Percentiles rank a stretch among this genome's conserved stretches.
Evolutionary conservation across 2,329 filamentous ascomycete genomes (phyloP).

Genomic region (Aulographum hederae): DNA sequence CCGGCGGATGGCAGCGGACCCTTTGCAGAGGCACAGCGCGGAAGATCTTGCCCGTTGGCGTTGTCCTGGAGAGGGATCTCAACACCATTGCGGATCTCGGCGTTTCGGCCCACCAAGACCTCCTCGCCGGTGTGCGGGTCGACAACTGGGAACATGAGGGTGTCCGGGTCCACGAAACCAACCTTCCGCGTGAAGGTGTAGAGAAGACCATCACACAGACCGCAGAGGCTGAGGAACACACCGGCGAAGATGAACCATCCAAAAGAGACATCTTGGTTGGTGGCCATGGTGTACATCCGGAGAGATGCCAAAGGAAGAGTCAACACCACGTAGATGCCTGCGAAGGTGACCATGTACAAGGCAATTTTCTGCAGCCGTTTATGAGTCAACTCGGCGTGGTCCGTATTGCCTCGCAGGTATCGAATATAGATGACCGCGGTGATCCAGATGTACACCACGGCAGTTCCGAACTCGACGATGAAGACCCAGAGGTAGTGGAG

Average conservation of each 20-base stretch:
- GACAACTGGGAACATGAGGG: too few relatives aligned
- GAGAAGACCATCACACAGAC: conserved; percentile 1
- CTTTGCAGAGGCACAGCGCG: too few relatives aligned
- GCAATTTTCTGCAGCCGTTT: background rate
- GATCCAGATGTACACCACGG: conserved; percentile 24
- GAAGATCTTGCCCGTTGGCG: too few relatives aligned
- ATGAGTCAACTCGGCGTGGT: background rate
- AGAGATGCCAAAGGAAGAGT: conserved; percentile 46
- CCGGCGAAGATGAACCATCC: conserved; percentile 1
- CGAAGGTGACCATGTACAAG: conserved; percentile 49
- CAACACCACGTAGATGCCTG: conserved; percentile 46
- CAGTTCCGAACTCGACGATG: conserved; percentile 31
- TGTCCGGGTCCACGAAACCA: background rate
- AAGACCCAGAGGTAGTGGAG: conserved; percentile 37
- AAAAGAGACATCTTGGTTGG: background rate
- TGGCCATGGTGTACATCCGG: conserved; percentile 22
- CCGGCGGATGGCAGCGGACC: too few relatives aligned
- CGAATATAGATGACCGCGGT: conserved; percentile 7
- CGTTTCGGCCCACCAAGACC: too few relatives aligned
- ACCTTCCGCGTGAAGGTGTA: conserved; percentile 1
- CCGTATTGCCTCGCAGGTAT: too few relatives aligned
- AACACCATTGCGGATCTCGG: too few relatives aligned
- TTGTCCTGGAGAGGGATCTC: too few relatives aligned
- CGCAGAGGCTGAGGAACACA: conserved; percentile 1
- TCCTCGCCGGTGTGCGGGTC: too few relatives aligned